Conservation (phyloP, 2,329 filamentous ascomycete genomes). For the Colletotrichum sp. region DNA sequence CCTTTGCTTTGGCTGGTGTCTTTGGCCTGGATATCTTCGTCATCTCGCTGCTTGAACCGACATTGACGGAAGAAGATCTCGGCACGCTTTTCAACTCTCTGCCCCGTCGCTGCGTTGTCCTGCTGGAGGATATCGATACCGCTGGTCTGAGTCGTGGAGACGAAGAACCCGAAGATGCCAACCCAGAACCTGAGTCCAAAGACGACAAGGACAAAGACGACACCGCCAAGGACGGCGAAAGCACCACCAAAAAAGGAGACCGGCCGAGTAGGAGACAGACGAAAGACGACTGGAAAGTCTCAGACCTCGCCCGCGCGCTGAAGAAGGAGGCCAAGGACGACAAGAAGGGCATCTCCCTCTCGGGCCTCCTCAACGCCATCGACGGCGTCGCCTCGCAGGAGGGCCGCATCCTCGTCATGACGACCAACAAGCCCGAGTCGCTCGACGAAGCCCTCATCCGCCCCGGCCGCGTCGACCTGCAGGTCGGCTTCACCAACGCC, state of each 20-base stretch:
- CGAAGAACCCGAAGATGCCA: slow-evolving; percentile 29
- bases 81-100: slow-evolving; percentile 63
- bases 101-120: slow-evolving; percentile 67
- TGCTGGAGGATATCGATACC: slow-evolving; percentile 74
- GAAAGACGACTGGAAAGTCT: slow-evolving; percentile 38
- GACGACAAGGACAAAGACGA: slow-evolving; percentile 16
- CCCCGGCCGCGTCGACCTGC: slow-evolving; percentile 48
- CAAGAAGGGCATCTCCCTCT: slow-evolving; percentile 69
- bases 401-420: slow-evolving; percentile 82
- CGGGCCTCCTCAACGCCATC: slow-evolving; percentile 82
- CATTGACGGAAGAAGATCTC: slow-evolving; percentile 67
- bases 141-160: slow-evolving; percentile 58
- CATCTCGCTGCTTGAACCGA: slow-evolving; percentile 60
- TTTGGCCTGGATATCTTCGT: slow-evolving; percentile 72
- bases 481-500: slow-evolving; percentile 26
- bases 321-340: slow-evolving; percentile 41
- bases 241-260: slow-evolving; percentile 22
- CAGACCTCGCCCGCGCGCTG: slow-evolving; percentile 46
- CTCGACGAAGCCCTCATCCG: slow-evolving; percentile 77
- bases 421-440: slow-evolving; percentile 76
- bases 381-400: slow-evolving; percentile 83
- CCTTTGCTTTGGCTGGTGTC: slow-evolving; percentile 68
- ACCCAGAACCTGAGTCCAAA: background rate
- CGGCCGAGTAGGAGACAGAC: slow-evolving; percentile 16
- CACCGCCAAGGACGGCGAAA: slow-evolving; percentile 15